Evolutionary conservation across 441 rosid species (phyloP), one percentile per base, ranked within the genome.

Genomic region (Viola pubescens): DNA sequence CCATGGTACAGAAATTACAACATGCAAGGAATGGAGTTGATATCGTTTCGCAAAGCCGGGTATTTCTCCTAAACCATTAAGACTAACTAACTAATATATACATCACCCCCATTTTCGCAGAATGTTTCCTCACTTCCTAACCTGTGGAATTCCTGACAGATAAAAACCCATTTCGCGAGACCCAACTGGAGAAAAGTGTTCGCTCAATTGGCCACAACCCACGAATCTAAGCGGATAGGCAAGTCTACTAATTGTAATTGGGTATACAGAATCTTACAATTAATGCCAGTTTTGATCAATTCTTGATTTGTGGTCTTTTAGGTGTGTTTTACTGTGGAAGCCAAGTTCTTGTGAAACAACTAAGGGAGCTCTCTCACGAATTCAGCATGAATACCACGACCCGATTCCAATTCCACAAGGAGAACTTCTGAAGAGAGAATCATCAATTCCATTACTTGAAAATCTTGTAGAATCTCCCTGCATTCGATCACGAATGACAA

Each of bases 301-400:
- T 4, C 6, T 48, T 63, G 37, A 51, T 42, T 7, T 5, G 7
- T 9, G 11, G 48, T 3, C 39, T 26, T 78, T 75, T 73, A 94
- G 99, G 97, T 50, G 99, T 94, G 7, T 90, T 90, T 75, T 94
- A 90, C 64, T 90, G 99, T 56, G 99, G 99, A 73, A 90, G 96
- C 69, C 75, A 84, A 19, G 70, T 84, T 16, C 75, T 94, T 34
- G 94, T 88, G 40, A 78, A 85, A 66, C 73, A 78, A 49, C 64
- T 94, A 49, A 82, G 54, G 72, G 53, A 75, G 4, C 91, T 90
- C 19, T 88, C 96, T 68, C 83, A 81, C n/a, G 95, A 88, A 62
- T 88, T 83, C 73, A 88, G 86, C 77, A 62, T 84, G 37, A 82
- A 82, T 67, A 72, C 96, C 39, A 61, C 91, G n/a, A 86, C 96